Base-by-base conservation (phyloP, 2,329 filamentous ascomycete genomes). In the Karstenula rhodostoma region DNA sequence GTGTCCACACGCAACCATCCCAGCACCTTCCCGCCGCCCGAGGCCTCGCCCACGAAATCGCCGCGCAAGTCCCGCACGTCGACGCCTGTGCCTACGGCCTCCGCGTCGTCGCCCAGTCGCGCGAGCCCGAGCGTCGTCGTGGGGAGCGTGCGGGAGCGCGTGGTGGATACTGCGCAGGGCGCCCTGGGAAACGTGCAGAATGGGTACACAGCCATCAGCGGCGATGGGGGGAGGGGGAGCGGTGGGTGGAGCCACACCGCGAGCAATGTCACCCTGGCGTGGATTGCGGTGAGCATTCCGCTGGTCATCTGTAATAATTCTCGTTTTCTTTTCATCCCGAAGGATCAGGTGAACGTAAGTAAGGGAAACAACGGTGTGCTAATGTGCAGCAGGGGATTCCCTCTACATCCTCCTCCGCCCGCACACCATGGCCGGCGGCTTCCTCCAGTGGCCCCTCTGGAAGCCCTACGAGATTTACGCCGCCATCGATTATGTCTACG, bases 401-500 rank as follows among this genome's bases (percentile, higher is more conserved):
- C 81, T 83, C 59, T 97, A 96, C 80, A 87, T 96, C 42, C 82
- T 96, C 49, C 81, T 91, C 56, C 91, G 93, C 22, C 93, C 93
- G 32, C 86, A 89, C 77, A 91, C 88, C 59, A 95, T 97, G 91
- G 87, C 89, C 0, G 91, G 92, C 67, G 93, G 93, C 17, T 79
- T 78, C 49, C 81, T 90, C 55, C 91, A 96, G 80, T 84, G 80
- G 68, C 90, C 91, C 1, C 70, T 96, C 44, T 97, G 87, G 85
- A 81, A 79, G 32, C 92, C 91, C 0, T 97, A 97, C 79, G 87
- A 85, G 71, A 86, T 96, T 1, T 96, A 97, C 80, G 91, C 90
- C 59, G 81, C 84, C 53, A 83, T 96, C 66, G 93, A 97, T 78
- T 83, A 93, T 76, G 83, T 94, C 33, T 97, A 97, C 80, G 92